A percentile compares a stretch with the other conserved stretches of the same genome.
These are phyloP conservation scores for Aspergillus sp. DNA, from an alignment of 2,329 filamentous ascomycete genomes.

Conservation along the genomic window DNA sequence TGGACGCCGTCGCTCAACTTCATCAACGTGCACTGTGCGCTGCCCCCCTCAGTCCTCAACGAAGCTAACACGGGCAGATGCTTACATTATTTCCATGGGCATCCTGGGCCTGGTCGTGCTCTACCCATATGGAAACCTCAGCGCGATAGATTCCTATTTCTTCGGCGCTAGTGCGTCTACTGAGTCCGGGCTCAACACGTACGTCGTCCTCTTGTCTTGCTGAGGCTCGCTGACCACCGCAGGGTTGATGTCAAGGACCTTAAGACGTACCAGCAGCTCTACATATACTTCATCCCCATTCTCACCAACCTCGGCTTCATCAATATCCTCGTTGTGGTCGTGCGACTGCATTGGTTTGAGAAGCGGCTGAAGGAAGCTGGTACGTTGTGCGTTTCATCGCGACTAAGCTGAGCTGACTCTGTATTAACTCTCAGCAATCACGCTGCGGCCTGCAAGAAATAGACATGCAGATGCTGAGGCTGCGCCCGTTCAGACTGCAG, in stretches of 20 bases:
- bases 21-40: too few relatives aligned
- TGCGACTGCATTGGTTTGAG: constrained; percentile 52
- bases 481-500: too few relatives aligned
- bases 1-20: too few relatives aligned
- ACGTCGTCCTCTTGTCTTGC: constrained; percentile 15
- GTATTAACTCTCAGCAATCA: too few relatives aligned
- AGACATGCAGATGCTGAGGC: not conserved
- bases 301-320: constrained; percentile 52
- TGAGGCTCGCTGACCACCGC: not conserved
- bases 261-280: constrained; percentile 53
- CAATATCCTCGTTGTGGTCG: constrained; percentile 51
- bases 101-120: constrained; percentile 39
- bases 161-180: constrained; percentile 52
- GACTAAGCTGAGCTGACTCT: too few relatives aligned
- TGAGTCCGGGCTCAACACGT: constrained; percentile 54
- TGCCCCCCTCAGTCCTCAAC: too few relatives aligned
- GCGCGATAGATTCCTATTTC: constrained; percentile 51
- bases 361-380: constrained; percentile 44
- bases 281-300: constrained; percentile 52
- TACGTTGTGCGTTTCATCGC: constrained; percentile 4
- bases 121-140: constrained; percentile 42
- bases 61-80: constrained; percentile 28
- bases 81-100: constrained; percentile 40
- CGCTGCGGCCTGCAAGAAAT: too few relatives aligned
- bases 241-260: constrained; percentile 53